Percentiles rank a stretch among this genome's conserved stretches.
Conservation (phyloP, 2,329 filamentous ascomycete genomes). For the Stagonosporopsis vannaccii region DNA sequence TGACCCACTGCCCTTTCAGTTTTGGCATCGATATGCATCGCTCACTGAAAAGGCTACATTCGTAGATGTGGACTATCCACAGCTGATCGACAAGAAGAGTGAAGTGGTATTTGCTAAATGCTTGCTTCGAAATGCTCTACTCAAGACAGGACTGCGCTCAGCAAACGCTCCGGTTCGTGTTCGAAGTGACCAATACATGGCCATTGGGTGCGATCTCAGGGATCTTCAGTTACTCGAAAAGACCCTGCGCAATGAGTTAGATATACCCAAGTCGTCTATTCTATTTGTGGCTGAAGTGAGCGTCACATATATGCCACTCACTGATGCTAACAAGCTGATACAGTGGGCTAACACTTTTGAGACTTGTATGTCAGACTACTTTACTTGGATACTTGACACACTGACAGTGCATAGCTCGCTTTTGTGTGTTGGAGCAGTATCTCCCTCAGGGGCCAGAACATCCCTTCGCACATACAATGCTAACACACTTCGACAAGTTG, state of each 20-base stretch:
- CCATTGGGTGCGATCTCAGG: conserved; percentile 81
- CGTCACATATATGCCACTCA: conserved; percentile 84
- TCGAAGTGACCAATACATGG: conserved; percentile 73
- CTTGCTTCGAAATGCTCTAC: conserved; percentile 51
- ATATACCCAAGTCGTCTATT: conserved; percentile 66
- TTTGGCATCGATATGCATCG: conserved; percentile 70
- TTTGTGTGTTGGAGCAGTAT: conserved; percentile 87
- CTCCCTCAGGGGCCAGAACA: conserved; percentile 78
- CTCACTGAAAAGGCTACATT: conserved; percentile 69
- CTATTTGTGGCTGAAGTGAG: conserved; percentile 91
- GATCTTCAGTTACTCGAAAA: conserved; percentile 68
- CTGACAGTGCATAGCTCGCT: conserved; percentile 64
- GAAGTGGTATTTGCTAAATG: conserved; percentile 67
- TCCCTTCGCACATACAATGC: conserved; percentile 87
- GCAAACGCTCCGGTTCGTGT: conserved; percentile 40
- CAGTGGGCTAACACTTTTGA: conserved; percentile 77
- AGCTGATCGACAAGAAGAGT: conserved; percentile 78
- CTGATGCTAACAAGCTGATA: conserved; percentile 76
- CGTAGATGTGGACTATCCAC: conserved; percentile 85
- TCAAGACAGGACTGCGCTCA: conserved; percentile 35
- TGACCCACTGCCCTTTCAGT: conserved; percentile 87
- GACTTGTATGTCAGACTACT: conserved; percentile 61
- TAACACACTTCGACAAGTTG: conserved; percentile 81
- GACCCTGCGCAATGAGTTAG: conserved; percentile 65
- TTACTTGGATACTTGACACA: background rate